Evolutionary conservation across 176 grass and related monocot species (phyloP), one percentile per base, ranked within the genome.

Genomic region (Carex cristatella): DNA sequence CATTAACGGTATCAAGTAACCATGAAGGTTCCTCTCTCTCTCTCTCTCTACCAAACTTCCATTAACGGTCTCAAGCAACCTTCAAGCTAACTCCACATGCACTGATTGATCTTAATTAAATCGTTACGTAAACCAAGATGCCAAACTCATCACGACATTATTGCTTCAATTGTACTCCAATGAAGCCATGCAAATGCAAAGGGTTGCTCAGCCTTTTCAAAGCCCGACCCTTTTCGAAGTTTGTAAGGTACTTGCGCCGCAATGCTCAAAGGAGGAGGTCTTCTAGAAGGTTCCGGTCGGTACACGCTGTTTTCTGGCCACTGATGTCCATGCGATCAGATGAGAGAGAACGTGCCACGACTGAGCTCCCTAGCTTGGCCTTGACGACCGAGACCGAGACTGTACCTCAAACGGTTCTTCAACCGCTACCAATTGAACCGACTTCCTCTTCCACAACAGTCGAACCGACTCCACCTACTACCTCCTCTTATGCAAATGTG

Each of bases 221-320:
- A 79, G 57, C 48, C 63, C 86, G 51, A 33, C 85, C 81, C 6
- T 65, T 81, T 62, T 81, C 66, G 40, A 68, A 70, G 81, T 55
- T 87, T 23, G 80, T 83, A 80, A 74, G 84, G 79, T 87, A 85
- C 78, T 89, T 87, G 42, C 82, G 74, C 31, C 76, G 67, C 48
- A 54, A 85, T 7, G 82, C 65, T n/a, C 88, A 61, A 80, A 90
- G 89, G 81, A 80, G 53, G 48, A 60, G 71, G 30, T 19, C 81
- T 58, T 30, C 1, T 80, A 79, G 87, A 74, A 87, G 83, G 71
- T 95, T 95, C 87, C 92, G 87, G 35, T 95, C 93, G 27, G 75
- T 95, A 2, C 91, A 89, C 54, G 93, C 93, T 0, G 85, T 95
- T 3, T 92, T 95, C 88, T 95, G 93, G 93, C 93, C 93, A 14